Base-by-base conservation (phyloP, 352 stramenopile species). In the Pythium rishiriense region DNA sequence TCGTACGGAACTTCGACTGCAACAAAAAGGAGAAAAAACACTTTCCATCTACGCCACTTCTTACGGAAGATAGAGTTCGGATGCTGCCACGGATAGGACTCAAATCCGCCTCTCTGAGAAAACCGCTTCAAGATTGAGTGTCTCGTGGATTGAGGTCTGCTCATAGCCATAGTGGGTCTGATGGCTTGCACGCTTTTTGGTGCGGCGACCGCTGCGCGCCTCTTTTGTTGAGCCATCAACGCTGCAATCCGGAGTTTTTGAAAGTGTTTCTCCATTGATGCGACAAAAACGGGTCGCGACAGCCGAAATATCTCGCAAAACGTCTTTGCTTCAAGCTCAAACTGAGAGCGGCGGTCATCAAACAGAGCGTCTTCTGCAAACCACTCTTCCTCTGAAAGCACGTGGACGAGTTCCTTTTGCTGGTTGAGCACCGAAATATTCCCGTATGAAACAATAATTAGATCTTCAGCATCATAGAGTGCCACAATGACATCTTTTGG, bases 241-340 rank as follows among this genome's bases (percentile, higher is more conserved):
- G 76, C 78, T 15, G 74, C 75, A 43, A 82, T 80, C 33, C 78
- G 72, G 28, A 85, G 21, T 35, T 75, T 75, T 12, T 74, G 74
- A 39, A 88, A 88, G 28, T 88, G 79, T 41, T 83, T 87, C 9
- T 70, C 64, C 39, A 85, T 45, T 11, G 75, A 78, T 4, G 70
- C 51, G 1, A 56, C 4, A 25, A 73, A 73, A 39, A 48, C 26
- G 4, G 31, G 46, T 1, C 55, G 47, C 14, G 61, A 58, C 0
- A 75, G 41, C 1, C 52, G 43, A 19, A 69, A 52, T 12, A 72
- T 39, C 22, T 75, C 68, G 35, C 64, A 72, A 49, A 66, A 72
- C 1, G 15, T 62, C 14, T 75, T 62, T 12, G 64, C 58, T 9
- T 68, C 56, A 10, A 72, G 47, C 22, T 64, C 47, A 28, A 58